Base-by-base conservation (phyloP, 768 basidiomycete species). In the Leccinum obscurum region DNA sequence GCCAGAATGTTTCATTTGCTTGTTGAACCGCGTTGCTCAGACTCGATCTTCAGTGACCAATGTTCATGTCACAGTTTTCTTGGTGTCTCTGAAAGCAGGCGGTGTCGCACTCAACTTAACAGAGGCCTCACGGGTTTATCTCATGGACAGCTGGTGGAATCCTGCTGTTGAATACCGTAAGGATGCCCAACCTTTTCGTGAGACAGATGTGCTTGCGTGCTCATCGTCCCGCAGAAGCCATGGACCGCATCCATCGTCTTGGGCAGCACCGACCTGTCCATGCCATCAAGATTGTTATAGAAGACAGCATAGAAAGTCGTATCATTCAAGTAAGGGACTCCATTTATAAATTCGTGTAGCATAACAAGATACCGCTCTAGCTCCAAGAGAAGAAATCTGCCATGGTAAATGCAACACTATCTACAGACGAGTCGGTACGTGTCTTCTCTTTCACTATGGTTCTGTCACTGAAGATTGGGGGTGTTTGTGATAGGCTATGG, bases 61-160 rank as follows among this genome's bases (percentile, higher is more conserved):
- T 66, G 88, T 94, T 4, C 85, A 95, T 60, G 93, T 96, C 39
- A 98, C 95, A 2, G 92, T 99, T n/a, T 98, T 99, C 78, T 83
- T 99, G 26, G 93, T 99, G 68, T 92, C 89, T 63, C 79, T 99
- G 70, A 98, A 97, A 74, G 96, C 96, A 1, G 96, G 96, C 53
- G 95, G 95, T 72, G 94, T 94, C 4, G 93, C 92, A 3, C 80
- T 96, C 54, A 95, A 95, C 71, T 73, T 95, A 65, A 93, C 92
- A 0, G 92, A 93, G 72, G 95, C 95, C 0, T 93, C 92, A 35
- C 90, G 92, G 28, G 94, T 97, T 20, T 96, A 93, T 74, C 83
- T 97, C 68, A 96, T 98, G 94, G 96, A 96, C 71, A 92, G 90
- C 64, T 96, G 93, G 93, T 96, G 95, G 95, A 98, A 98, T 71